These are phyloP conservation scores for Tremellales sp. DNA, from an alignment of 1,284 basidiomycete species.

Conservation along the genomic window DNA sequence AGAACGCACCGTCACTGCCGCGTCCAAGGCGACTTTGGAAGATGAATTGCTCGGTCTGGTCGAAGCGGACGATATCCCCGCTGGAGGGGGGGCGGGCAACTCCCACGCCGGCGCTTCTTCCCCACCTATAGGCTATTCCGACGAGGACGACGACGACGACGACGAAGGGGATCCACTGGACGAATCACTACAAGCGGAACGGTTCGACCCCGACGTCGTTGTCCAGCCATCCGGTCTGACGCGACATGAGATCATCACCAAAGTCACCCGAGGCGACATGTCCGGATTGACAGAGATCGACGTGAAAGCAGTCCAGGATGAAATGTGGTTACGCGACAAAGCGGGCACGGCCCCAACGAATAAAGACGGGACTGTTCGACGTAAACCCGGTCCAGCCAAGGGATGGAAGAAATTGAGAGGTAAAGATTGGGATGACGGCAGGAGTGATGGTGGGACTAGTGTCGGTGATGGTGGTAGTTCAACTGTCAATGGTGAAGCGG, in stretches of 20 bases:
- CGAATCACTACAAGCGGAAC: slow-evolving; percentile 3
- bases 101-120: slow-evolving; percentile 3
- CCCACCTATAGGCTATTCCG: slow-evolving; percentile 6
- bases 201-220: slow-evolving; percentile 25
- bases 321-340: slow-evolving; percentile 41
- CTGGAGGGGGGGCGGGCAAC: slow-evolving; percentile 1
- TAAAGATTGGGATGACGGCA: slow-evolving; percentile 7
- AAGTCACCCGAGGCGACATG: slow-evolving; percentile 30
- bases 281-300: slow-evolving; percentile 37
- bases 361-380: slow-evolving; percentile 46
- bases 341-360: slow-evolving; percentile 24
- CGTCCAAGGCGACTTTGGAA: slow-evolving; percentile 22
- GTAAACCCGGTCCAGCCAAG: slow-evolving; percentile 48
- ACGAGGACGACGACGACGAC: slow-evolving; percentile 12
- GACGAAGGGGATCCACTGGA: slow-evolving; percentile 3
- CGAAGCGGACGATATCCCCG: slow-evolving; percentile 24
- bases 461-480: slow-evolving; percentile 9
- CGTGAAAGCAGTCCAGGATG: slow-evolving; percentile 44
- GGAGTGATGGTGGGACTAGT: neutral
- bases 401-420: slow-evolving; percentile 40
- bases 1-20: slow-evolving; percentile 10
- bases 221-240: slow-evolving; percentile 37
- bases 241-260: slow-evolving; percentile 32
- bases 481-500: slow-evolving; percentile 30
- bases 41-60: slow-evolving; percentile 42